These are phyloP conservation scores for Raddia distichophylla DNA, from an alignment of 176 grass and related monocot species.

Conservation along the genomic window DNA sequence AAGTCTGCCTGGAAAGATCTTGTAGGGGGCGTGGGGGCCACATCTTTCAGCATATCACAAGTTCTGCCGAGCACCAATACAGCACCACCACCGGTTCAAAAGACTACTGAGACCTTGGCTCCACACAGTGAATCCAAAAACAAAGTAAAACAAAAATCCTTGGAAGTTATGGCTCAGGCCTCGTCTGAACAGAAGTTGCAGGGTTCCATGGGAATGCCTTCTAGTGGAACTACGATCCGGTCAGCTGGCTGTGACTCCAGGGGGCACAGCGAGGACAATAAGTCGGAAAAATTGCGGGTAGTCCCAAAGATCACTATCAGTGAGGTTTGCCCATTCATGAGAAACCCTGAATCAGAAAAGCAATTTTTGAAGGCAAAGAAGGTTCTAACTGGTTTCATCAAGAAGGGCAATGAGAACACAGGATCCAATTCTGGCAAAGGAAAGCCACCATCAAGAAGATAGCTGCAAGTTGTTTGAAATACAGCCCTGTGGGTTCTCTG, in stretches of 20 bases:
- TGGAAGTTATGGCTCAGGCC: constrained; percentile 1
- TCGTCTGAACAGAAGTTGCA: not conserved
- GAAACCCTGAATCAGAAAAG: constrained; percentile 71
- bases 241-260: constrained; percentile 1
- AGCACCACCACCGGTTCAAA: constrained; percentile 25
- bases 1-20: constrained; percentile 91
- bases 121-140: not conserved
- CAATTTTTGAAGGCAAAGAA: constrained; percentile 78
- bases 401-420: constrained; percentile 55
- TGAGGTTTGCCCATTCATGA: constrained; percentile 95
- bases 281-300: constrained; percentile 43
- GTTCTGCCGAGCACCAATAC: constrained; percentile 48
- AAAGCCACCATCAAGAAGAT: constrained; percentile 31
- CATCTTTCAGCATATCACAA: constrained; percentile 69
- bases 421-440: constrained; percentile 49
- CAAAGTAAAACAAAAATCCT: constrained; percentile 24
- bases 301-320: constrained; percentile 73
- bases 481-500: not conserved
- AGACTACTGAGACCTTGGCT: constrained; percentile 29
- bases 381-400: constrained; percentile 64
- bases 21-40: constrained; percentile 50
- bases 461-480: constrained; percentile 4
- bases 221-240: not conserved
- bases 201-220: not conserved
- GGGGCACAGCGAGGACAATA: constrained; percentile 14